Evolutionary conservation across 495 filamentous ascomycete species (phyloP).

Genomic region (Daldinia concentrica): DNA sequence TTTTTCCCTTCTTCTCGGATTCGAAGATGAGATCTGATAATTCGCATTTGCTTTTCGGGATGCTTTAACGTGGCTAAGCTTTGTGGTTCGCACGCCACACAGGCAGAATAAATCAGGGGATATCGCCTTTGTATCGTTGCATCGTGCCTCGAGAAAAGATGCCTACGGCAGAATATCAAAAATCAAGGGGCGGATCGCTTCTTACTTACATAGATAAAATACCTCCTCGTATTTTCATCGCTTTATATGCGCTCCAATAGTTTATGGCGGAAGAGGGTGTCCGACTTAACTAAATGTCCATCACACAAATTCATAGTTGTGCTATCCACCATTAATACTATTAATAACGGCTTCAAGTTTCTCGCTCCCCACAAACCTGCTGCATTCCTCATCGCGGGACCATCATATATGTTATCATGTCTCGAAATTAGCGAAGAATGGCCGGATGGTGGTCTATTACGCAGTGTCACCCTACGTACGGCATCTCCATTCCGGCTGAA

Average conservation of each 20-base stretch:
- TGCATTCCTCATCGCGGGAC: not conserved
- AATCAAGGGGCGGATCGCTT: not conserved
- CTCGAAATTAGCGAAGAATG: constrained; percentile 25
- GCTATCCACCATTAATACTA: constrained; percentile 7
- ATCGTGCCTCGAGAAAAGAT: not conserved
- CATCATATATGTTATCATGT: constrained; percentile 13
- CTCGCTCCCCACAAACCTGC: not conserved
- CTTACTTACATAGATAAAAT: not conserved
- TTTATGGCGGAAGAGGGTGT: not conserved
- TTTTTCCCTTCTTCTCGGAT: constrained; percentile 17
- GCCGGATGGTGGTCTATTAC: constrained; percentile 8
- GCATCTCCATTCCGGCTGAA: constrained; percentile 36
- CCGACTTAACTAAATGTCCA: not conserved
- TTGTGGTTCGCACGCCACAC: not conserved
- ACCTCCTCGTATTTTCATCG: not conserved
- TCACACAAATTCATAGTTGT: not conserved
- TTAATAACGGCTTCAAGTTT: not conserved
- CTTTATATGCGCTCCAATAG: constrained; percentile 1
- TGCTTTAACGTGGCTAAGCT: not conserved
- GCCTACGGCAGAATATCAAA: not conserved
- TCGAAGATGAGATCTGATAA: constrained; percentile 10
- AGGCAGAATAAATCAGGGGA: not conserved
- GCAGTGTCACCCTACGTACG: constrained; percentile 30
- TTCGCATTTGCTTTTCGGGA: not conserved
- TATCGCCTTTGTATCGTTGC: not conserved